Evolutionary conservation across 2,329 filamentous ascomycete genomes (phyloP), one percentile per base, ranked within the genome.

Genomic region (Periconia digitata): DNA sequence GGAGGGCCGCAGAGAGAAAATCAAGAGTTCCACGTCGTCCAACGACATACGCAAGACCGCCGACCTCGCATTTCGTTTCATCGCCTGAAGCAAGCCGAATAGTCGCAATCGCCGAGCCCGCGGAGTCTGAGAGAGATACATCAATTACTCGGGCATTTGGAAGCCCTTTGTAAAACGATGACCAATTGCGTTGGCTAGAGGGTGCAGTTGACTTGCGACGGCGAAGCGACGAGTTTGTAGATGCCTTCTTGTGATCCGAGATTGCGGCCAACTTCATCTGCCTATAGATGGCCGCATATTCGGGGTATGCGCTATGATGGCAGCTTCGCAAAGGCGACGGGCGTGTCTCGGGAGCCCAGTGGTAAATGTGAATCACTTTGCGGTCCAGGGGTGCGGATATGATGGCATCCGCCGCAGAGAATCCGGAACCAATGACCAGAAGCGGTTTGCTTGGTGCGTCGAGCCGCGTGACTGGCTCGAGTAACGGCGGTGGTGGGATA

Each of bases 351-450:
- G 81, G 79, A n/a, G 75, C 73, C 82, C 82, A 85, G 60, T 79
- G 79, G 63, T 78, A 85, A 44, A 84, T 62, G 56, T 85, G 82
- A n/a, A 85, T 66, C 37, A 85, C 76, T 44, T 74, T 79, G 40
- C 78, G 77, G n/a, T 69, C 58, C 13, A 71, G 63, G 22, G 76
- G 70, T 17, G 78, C 72, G 6, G 80, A 83, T 34, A 84, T 78
- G 42, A 85, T 84, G 3, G 79, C 72, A 66, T 85, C 82, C 21
- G 82, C 82, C 2, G 82, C 82, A 2, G 81, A 82, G 63, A 85
- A 85, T 0, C 82, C 82, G 8, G 82, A 84, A 6, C 82, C 82
- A 41, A 85, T 73, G 6, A 85, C 77, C 3, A 85, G 72, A 1
- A 84, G 59, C 0, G 81, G 78, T 3, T 64, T 55, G 1, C 65